Conservation (phyloP, 352 stramenopile genomes). For the Phytophthora sp. region DNA sequence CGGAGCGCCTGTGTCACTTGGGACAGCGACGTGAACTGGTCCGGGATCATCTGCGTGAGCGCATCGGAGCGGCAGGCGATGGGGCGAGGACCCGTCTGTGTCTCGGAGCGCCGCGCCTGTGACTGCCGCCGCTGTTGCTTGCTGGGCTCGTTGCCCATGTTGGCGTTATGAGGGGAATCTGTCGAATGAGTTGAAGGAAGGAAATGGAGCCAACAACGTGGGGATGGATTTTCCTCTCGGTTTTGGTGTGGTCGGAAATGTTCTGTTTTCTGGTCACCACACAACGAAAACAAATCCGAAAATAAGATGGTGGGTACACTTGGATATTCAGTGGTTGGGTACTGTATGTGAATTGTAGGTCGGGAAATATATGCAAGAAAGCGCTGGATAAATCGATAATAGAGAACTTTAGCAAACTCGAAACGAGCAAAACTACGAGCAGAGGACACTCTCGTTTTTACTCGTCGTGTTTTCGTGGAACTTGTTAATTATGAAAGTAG, state of each 20-base stretch:
- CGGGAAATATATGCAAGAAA: background rate
- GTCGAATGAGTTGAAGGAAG: slow-evolving; percentile 4
- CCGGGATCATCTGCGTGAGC: slow-evolving; percentile 60
- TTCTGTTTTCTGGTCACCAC: slow-evolving; percentile 24
- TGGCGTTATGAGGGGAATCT: slow-evolving; percentile 3
- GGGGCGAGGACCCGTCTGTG: slow-evolving; percentile 47
- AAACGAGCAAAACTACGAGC: no score
- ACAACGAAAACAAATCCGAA: slow-evolving; percentile 5
- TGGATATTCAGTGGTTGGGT: slow-evolving; percentile 20
- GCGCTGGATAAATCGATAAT: no score
- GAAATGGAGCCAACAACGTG: slow-evolving; percentile 30
- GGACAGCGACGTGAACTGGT: slow-evolving; percentile 71
- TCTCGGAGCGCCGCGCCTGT: slow-evolving; percentile 20
- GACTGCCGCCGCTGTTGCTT: slow-evolving; percentile 23
- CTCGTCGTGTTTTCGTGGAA: no score
- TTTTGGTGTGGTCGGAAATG: slow-evolving; percentile 24
- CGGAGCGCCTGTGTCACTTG: slow-evolving; percentile 79
- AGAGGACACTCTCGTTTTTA: no score
- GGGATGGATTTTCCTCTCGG: slow-evolving; percentile 18
- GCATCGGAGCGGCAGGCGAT: slow-evolving; percentile 30
- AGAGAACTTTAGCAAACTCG: no score
- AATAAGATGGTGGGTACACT: slow-evolving; percentile 16
- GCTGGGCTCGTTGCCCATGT: slow-evolving; percentile 40
- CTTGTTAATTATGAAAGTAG: no score
- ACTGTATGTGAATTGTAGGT: no score